phyloP scores from a whole-genome alignment of 2,329 filamentous ascomycete genomes.

The Pestalotiopsis sp. region DNA sequence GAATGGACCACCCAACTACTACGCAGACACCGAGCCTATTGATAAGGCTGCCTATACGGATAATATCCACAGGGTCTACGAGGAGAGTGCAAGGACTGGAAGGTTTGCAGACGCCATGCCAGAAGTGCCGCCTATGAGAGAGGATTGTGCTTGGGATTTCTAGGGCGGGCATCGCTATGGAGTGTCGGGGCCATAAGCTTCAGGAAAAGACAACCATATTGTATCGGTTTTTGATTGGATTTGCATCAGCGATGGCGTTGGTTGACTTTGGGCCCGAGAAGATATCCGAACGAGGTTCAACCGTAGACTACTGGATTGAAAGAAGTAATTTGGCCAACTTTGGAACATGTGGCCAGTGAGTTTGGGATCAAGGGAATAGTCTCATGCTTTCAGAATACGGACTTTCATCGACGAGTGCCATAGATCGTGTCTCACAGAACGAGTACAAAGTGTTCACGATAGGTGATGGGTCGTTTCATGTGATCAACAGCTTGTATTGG shows the following conservation, averaged over 20 bases:
- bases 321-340: neutral
- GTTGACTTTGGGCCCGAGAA: neutral
- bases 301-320: neutral
- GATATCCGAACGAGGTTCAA: neutral
- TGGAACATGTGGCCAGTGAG: no score
- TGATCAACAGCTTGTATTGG: conserved; percentile 2
- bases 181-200: neutral
- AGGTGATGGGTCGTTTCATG: neutral
- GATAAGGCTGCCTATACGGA: conserved; percentile 56
- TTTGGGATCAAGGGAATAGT: no score
- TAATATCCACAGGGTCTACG: conserved; percentile 65
- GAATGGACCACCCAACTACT: conserved; percentile 66
- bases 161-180: conserved; percentile 37
- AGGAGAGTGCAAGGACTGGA: conserved; percentile 65
- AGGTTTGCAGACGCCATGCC: conserved; percentile 76
- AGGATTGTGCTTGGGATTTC: conserved; percentile 76
- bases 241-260: conserved; percentile 8
- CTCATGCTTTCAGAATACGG: no score
- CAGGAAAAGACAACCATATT: neutral
- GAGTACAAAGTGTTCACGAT: neutral
- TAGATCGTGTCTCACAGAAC: no score
- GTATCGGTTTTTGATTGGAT: neutral
- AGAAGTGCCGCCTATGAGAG: conserved; percentile 74
- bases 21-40: conserved; percentile 63
- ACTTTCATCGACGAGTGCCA: no score